Base-by-base conservation (phyloP, 2,329 filamentous ascomycete species). In the Ophiognomonia clavigignenti-juglandacearum region DNA sequence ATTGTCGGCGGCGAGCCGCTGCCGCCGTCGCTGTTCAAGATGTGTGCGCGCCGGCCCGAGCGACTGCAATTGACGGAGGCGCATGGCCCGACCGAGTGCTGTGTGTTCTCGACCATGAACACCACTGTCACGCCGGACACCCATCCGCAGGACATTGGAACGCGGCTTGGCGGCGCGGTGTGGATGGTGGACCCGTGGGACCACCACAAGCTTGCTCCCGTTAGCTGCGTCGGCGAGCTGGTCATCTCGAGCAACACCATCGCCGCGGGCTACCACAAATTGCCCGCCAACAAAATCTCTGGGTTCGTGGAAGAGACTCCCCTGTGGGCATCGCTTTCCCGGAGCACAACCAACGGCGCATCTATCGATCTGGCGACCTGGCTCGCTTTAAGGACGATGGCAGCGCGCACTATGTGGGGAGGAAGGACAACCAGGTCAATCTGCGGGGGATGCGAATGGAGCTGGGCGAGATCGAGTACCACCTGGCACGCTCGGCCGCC, bases 21-120 rank as follows among this genome's bases (percentile, higher is more conserved):
- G 48, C 77, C 75, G 0, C 64, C 71, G 0, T 70, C 70, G 6
- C 73, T 76, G 29, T 72, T 72, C 11, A 64, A 67, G 0, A 61
- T 60, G 2, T 77, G 74, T 74, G 68, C 71, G 24, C 57, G 65
- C 20, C 57, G 62, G 10, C n/a, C n/a, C n/a, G n/a, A n/a, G n/a
- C n/a, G n/a, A n/a, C 71, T 72, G 0, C 68, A 64, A 45, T 64
- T 77, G 6, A 62, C 75, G 7, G 74, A 75, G 43, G 72, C 69
- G 1, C 76, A 76, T 38, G 73, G 73, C 0, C 73, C 73, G 4
- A 74, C 72, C 0, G 73, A 77, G 54, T 76, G 73, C 45, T 20
- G 26, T 19, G 29, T 22, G 4, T 20, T 27, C 3, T 22, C 42
- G 9, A 29, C 32, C 9, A 32, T 39, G 43, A 35, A 34, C 27